Conservation (phyloP, 2,329 filamentous ascomycete species). For the Penicillium sp. region DNA sequence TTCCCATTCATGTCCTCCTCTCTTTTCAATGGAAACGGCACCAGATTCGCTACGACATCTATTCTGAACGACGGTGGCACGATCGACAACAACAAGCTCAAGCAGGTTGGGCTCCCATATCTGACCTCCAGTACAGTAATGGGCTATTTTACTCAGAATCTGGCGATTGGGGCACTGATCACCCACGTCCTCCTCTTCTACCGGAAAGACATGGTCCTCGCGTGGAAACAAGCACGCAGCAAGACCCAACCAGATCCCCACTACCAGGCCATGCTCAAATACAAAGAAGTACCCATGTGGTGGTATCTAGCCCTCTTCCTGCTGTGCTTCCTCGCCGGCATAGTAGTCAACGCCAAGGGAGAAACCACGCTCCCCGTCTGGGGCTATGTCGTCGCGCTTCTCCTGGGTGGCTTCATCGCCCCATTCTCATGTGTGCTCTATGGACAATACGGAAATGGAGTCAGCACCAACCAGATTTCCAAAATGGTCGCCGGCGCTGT, state of each 20-base stretch:
- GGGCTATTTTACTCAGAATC: conserved; percentile 12
- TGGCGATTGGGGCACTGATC: conserved; percentile 25
- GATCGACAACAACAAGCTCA: conserved; percentile 29
- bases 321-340: conserved; percentile 47
- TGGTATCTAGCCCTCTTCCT: conserved; percentile 48
- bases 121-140: conserved; percentile 29
- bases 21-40: conserved; percentile 33
- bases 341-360: conserved; percentile 48
- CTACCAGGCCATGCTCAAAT: conserved; percentile 26
- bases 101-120: conserved; percentile 25
- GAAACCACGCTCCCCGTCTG: conserved; percentile 49
- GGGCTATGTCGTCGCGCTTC: conserved; percentile 49
- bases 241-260: conserved; percentile 22
- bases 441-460: conserved; percentile 55
- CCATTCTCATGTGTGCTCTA: conserved; percentile 51
- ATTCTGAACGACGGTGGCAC: conserved; percentile 24
- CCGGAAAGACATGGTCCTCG: conserved; percentile 22
- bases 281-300: conserved; percentile 41
- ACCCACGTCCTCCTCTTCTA: conserved; percentile 27
- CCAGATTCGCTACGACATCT: conserved; percentile 16
- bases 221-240: conserved; percentile 23
- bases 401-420: conserved; percentile 47
- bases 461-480: conserved; percentile 49
- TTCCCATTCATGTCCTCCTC: conserved; percentile 32
- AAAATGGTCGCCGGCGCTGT: conserved; percentile 29